Base-by-base conservation (phyloP, 2,329 filamentous ascomycete species). In the Ciborinia camelliae region DNA sequence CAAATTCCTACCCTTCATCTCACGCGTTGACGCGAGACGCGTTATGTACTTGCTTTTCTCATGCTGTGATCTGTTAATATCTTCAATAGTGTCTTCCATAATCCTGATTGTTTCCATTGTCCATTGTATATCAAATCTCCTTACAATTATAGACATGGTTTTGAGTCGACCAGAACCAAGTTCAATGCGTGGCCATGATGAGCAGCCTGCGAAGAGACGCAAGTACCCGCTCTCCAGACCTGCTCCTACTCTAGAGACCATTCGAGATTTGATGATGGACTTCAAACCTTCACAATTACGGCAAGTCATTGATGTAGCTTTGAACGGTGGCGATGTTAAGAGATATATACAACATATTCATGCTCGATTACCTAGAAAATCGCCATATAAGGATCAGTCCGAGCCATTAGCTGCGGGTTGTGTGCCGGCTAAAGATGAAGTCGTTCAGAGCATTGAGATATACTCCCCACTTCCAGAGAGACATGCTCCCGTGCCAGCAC, bases 321-420 rank as follows among this genome's bases (percentile, higher is more conserved):
- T 59, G 45, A 51, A 51, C 4, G 37, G 54, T 14, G 62, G 53
- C 4, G 47, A 51, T 32, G 20, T 63, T 14, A 37, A 18, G 7
- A 51, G 47, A 59, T 63, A 1, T 8, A 59, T 63, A 59, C 43
- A 26, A 4, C n/a, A 63, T 48, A 63, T 48, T 28, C 52, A 63
- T 48, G 53, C 53, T 20, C 32, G 35, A 50, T 50, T 41, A 18
- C 51, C 39, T 20, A 5, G 12, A 30, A 35, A 57, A 30, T 18
- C 4, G 4, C 7, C 23, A 3, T 15, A 26, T 9, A 3, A 28
- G 20, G 23, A 39, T 9, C 5, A 47, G 26, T 23, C 12, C 15
- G 10, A 30, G n/a, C 26, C 20, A 12, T 26, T 26, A 18, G 30
- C 23, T 15, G 9, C n/a, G 15, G 23, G 3, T 10, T 4, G 1